phyloP scores from a whole-genome alignment of 2,329 filamentous ascomycete species.

The Fusarium sterilihyphosum region DNA sequence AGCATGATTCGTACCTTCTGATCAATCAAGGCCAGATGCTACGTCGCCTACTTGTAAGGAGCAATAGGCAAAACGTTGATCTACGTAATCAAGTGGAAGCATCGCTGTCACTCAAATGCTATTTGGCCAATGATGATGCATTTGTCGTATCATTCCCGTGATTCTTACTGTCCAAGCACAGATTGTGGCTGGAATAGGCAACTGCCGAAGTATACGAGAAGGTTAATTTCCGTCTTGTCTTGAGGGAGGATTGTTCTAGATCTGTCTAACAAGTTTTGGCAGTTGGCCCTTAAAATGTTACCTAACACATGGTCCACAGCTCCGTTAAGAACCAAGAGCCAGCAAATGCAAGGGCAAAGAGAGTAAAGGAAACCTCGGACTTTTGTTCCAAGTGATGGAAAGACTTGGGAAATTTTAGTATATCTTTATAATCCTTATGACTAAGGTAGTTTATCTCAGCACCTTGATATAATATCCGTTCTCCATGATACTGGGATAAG shows the following conservation, averaged over 20 bases:
- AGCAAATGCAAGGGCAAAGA: background rate
- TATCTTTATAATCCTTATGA: background rate
- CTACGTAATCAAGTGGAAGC: background rate
- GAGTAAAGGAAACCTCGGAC: fast-evolving
- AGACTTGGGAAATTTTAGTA: background rate
- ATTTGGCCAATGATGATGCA: background rate
- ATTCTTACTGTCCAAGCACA: background rate
- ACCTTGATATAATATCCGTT: background rate
- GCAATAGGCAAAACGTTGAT: background rate
- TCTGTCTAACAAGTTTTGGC: background rate
- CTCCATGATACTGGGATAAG: background rate
- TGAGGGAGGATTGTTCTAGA: background rate
- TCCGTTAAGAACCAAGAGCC: background rate
- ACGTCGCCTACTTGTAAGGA: background rate
- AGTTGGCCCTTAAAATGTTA: background rate
- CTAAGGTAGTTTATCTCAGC: background rate
- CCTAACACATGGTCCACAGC: background rate
- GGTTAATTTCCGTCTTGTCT: background rate
- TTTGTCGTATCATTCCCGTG: background rate
- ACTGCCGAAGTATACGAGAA: background rate
- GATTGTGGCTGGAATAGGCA: background rate
- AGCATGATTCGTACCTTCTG: background rate
- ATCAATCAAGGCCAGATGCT: background rate
- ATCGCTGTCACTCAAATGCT: background rate
- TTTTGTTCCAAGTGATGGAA: fast-evolving